A percentile compares a stretch with the other conserved stretches of the same genome.
Evolutionary conservation across 2,329 filamentous ascomycete genomes (phyloP).

Genomic region (Curvularia sp.): DNA sequence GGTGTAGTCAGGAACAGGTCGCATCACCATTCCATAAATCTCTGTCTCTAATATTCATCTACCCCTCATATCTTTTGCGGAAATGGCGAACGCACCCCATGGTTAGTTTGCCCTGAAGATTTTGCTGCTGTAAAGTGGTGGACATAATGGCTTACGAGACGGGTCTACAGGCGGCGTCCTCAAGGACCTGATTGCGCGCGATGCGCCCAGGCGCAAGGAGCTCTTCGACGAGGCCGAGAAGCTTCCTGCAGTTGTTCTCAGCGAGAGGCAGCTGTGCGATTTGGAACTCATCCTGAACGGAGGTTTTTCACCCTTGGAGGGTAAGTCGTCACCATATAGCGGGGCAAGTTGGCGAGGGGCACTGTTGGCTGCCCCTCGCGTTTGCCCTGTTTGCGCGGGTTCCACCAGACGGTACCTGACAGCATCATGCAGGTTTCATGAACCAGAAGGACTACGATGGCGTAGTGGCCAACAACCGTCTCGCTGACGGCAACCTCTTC

Average conservation of each 20-base stretch:
- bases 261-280: slow-evolving; percentile 96
- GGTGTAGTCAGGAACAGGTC: slow-evolving; percentile 7
- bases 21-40: background rate
- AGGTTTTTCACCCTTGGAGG: slow-evolving; percentile 96
- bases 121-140: slow-evolving; percentile 2
- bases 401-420: slow-evolving; percentile 11
- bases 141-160: slow-evolving; percentile 25
- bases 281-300: slow-evolving; percentile 96
- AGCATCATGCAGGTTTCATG: slow-evolving; percentile 76
- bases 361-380: slow-evolving; percentile 30
- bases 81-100: slow-evolving; percentile 61
- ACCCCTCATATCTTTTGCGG: slow-evolving; percentile 3
- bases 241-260: slow-evolving; percentile 82
- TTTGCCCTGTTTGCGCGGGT: slow-evolving; percentile 35
- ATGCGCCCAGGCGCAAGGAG: slow-evolving; percentile 80
- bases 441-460: slow-evolving; percentile 96
- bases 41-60: background rate
- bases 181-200: slow-evolving; percentile 96
- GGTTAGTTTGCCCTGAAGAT: slow-evolving; percentile 45
- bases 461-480: slow-evolving; percentile 86
- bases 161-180: slow-evolving; percentile 75
- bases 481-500: slow-evolving; percentile 89
- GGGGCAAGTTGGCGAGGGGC: slow-evolving; percentile 17
- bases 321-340: slow-evolving; percentile 59
- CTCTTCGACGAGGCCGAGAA: slow-evolving; percentile 84